A percentile compares a stretch with the other conserved stretches of the same genome.
phyloP scores from a whole-genome alignment of 2,329 filamentous ascomycete species.

The Zymoseptoria pseudotritici region DNA sequence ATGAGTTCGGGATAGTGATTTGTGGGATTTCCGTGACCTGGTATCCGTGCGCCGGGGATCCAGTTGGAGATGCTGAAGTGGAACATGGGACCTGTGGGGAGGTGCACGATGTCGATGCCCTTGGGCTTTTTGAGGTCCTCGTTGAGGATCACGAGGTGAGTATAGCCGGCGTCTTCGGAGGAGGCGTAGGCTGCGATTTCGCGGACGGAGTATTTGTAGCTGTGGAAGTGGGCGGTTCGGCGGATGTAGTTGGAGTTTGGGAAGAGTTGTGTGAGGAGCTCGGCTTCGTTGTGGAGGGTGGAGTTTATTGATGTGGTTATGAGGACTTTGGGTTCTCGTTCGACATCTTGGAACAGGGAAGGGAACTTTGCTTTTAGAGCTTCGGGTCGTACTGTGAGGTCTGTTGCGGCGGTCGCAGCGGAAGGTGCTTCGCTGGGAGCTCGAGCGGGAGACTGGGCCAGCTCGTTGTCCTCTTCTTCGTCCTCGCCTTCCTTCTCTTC shows the following conservation, averaged over 20 bases:
- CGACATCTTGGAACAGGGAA: conserved; percentile 48
- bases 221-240: conserved; percentile 73
- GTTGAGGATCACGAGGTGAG: conserved; percentile 73
- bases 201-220: conserved; percentile 82
- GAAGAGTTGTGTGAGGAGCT: conserved; percentile 72
- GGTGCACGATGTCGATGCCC: conserved; percentile 74
- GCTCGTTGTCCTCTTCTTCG: conserved; percentile 26
- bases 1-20: conserved; percentile 85
- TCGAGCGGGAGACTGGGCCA: conserved; percentile 18
- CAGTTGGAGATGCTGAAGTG: conserved; percentile 89
- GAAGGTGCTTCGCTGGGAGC: conserved; percentile 42
- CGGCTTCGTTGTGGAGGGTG: conserved; percentile 74
- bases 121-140: conserved; percentile 82
- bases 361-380: conserved; percentile 55
- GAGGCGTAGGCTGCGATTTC: conserved; percentile 83
- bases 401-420: conserved; percentile 45
- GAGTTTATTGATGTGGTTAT: conserved; percentile 88
- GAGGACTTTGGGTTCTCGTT: conserved; percentile 68
- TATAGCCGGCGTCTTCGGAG: conserved; percentile 63
- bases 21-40: conserved; percentile 83
- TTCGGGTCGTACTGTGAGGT: conserved; percentile 54
- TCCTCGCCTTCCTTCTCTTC: conserved; percentile 48
- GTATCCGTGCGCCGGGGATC: conserved; percentile 78
- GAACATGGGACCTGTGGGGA: conserved; percentile 81
- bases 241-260: conserved; percentile 76